Percentiles rank a stretch among this genome's conserved stretches.
Conservation (phyloP, 2,329 filamentous ascomycete species). For the Colletotrichum sp. region DNA sequence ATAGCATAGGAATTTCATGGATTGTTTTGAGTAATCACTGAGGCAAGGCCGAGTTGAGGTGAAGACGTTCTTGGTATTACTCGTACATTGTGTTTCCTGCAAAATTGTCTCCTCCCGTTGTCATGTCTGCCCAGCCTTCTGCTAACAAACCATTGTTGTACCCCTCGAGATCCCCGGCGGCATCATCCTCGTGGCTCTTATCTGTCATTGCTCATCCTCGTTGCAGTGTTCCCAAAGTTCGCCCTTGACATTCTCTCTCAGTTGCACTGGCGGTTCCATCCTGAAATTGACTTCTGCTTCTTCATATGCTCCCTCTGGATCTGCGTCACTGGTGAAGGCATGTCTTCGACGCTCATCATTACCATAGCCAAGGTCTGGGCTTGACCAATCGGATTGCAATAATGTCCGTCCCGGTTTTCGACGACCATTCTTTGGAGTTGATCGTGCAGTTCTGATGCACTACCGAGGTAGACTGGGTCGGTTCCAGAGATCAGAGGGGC, state of each 20-base stretch:
- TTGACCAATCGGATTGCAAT: not conserved
- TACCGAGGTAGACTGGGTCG: not conserved
- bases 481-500: not conserved
- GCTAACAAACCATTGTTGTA: not conserved
- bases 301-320: not conserved
- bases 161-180: not conserved
- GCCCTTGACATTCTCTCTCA: not conserved
- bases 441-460: not conserved
- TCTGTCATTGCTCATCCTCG: not conserved
- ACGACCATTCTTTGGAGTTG: rapidly evolving
- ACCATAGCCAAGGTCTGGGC: not conserved
- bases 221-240: not conserved
- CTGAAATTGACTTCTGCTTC: not conserved
- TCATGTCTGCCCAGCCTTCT: not conserved
- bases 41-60: not conserved
- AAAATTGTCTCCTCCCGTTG: not conserved
- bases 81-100: not conserved
- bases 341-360: not conserved
- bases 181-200: not conserved
- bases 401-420: rapidly evolving
- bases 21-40: not conserved
- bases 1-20: not conserved
- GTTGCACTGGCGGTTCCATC: not conserved
- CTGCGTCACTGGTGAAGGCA: not conserved
- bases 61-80: not conserved